Base-by-base conservation (phyloP, 768 basidiomycete species). In the Boletus insuetus region DNA sequence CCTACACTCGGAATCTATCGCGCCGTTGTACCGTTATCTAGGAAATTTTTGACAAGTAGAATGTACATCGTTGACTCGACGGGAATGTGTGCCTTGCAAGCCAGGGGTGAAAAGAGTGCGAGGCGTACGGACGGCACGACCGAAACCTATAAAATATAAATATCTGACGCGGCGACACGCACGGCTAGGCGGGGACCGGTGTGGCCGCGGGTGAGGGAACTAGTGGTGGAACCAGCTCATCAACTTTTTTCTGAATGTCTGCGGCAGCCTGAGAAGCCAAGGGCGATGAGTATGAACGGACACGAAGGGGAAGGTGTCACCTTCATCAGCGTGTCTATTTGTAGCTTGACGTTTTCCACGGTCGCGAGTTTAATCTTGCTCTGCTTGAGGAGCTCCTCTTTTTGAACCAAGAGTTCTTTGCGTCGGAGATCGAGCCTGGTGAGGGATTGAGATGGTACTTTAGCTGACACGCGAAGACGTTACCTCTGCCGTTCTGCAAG, bases 401-500 rank as follows among this genome's bases (percentile, higher is more conserved):
- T 93, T 58, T 83, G 78, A 50, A 79, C 74, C 17, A 77, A 55
- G 29, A 94, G 82, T 51, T 89, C 86, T 66, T 85, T 89, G 63
- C 80, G 82, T 65, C 67, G 81, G 56, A 80, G 79, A 62, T 92
- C 89, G 31, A 92, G 79, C 56, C 91, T 93, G 67, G n/a, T 24
- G 46, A 42, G 16, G 44, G 32, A 26, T 40, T 56, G 38, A 58
- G 43, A 55, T 24, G 54, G 38, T 6, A 37, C 42, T 52, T 43
- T 51, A 49, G 4, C 12, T 57, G 58, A 40, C 42, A 40, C 22
- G 26, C 3, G 19, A 6, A 9, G 29, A 20, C 39, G 59, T 75
- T 66, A 92, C 93, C 93, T 81, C 74, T 94, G 89, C 49, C 93
- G 86, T 74, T 94, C 93, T 32, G 82, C 82, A 34, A 94, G 84